Conservation (phyloP, 2,329 filamentous ascomycete species). For the Penicillium sp. region DNA sequence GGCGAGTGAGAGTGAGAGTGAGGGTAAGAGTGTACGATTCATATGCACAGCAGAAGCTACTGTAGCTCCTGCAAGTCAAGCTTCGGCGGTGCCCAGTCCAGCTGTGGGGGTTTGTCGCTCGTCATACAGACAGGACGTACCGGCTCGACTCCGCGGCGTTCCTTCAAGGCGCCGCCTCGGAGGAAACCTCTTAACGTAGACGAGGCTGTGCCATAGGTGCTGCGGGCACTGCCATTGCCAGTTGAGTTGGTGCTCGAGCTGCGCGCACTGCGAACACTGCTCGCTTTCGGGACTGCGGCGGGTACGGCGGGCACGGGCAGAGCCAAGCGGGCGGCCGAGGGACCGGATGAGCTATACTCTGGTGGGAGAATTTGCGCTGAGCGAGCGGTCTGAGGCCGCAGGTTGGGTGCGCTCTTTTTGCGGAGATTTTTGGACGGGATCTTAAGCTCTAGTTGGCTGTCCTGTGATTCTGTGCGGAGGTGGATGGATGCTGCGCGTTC, state of each 20-base stretch:
- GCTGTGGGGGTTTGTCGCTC: slow-evolving; percentile 30
- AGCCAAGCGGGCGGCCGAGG: slow-evolving; percentile 25
- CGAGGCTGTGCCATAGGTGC: slow-evolving; percentile 32
- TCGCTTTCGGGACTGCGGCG: slow-evolving; percentile 24
- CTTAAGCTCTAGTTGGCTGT: slow-evolving; percentile 11
- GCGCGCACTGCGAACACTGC: slow-evolving; percentile 35
- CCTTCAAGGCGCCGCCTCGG: slow-evolving; percentile 26
- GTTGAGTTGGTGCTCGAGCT: slow-evolving; percentile 37
- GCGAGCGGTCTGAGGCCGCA: slow-evolving; percentile 26
- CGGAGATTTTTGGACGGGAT: slow-evolving; percentile 9
- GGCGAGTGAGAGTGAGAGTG: not conserved
- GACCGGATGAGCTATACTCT: slow-evolving; percentile 21
- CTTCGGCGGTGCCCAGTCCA: slow-evolving; percentile 38
- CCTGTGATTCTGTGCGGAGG: slow-evolving; percentile 13
- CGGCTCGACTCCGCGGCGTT: slow-evolving; percentile 27
- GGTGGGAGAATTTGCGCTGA: slow-evolving; percentile 20
- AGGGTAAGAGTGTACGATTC: not conserved
- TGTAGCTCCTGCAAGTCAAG: slow-evolving; percentile 31
- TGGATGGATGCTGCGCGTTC: slow-evolving; percentile 10
- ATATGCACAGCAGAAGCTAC: slow-evolving; percentile 10
- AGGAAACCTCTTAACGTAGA: slow-evolving; percentile 37
- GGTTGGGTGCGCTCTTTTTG: slow-evolving; percentile 18
- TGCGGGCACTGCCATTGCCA: slow-evolving; percentile 33
- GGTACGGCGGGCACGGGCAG: slow-evolving; percentile 32
- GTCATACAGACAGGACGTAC: slow-evolving; percentile 30